Evolutionary conservation across 768 basidiomycete species (phyloP).

Genomic region (Heimioporus sp.): DNA sequence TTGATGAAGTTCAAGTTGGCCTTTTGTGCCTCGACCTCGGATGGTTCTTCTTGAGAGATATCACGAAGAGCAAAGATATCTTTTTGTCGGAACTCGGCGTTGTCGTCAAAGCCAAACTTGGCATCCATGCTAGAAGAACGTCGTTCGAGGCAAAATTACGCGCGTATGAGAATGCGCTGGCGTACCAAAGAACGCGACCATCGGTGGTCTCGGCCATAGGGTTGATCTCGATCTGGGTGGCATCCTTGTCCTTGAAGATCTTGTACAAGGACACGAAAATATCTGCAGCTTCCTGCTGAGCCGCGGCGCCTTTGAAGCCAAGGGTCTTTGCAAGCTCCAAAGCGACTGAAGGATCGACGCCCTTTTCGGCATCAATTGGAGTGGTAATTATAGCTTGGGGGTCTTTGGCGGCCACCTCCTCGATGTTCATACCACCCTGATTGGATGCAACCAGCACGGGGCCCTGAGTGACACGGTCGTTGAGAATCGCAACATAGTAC

Average conservation of each 20-base stretch:
- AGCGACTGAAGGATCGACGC: constrained; percentile 71
- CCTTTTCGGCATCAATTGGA: constrained; percentile 81
- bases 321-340: constrained; percentile 82
- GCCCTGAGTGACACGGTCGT: constrained; percentile 86
- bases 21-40: constrained; percentile 97
- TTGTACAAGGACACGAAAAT: constrained; percentile 93
- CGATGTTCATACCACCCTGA: constrained; percentile 99
- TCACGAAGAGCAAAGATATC: constrained; percentile 90
- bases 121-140: constrained; percentile 85
- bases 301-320: constrained; percentile 73
- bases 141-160: background rate
- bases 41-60: constrained; percentile 91
- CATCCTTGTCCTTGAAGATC: constrained; percentile 98
- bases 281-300: constrained; percentile 84
- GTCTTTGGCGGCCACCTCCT: constrained; percentile 96
- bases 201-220: constrained; percentile 91
- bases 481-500: constrained; percentile 96
- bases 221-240: constrained; percentile 99
- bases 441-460: constrained; percentile 92
- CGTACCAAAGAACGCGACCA: constrained; percentile 89
- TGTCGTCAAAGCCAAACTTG: constrained; percentile 99
- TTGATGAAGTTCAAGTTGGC: constrained; percentile 98
- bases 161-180: background rate
- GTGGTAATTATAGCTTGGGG: constrained; percentile 94
- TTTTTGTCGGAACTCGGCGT: constrained; percentile 95